A percentile compares a stretch with the other conserved stretches of the same genome.
Conservation (phyloP, 2,329 filamentous ascomycete genomes). For the Venturia asperata region DNA sequence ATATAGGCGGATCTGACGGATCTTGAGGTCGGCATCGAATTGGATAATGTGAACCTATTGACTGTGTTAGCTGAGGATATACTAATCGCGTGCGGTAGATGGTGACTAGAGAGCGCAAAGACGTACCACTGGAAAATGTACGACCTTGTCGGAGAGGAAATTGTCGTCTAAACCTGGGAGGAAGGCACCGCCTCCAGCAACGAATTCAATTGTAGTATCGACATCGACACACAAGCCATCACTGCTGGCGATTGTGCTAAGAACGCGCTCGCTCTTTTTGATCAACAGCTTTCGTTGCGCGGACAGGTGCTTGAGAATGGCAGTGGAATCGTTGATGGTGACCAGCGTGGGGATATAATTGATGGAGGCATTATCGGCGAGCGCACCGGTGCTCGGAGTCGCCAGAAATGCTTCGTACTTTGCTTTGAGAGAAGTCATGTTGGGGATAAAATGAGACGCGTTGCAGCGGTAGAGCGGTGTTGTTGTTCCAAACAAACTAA, state of each 20-base stretch:
- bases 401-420: slow-evolving; percentile 41
- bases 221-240: slow-evolving; percentile 68
- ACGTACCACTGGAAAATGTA: slow-evolving; percentile 74
- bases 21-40: slow-evolving; percentile 70
- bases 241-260: slow-evolving; percentile 65
- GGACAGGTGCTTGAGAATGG: slow-evolving; percentile 76
- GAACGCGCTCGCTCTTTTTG: slow-evolving; percentile 72
- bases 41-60: slow-evolving; percentile 71
- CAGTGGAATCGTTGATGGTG: slow-evolving; percentile 59
- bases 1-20: slow-evolving; percentile 77
- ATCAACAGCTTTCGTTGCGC: slow-evolving; percentile 65
- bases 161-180: slow-evolving; percentile 89
- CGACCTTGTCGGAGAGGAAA: slow-evolving; percentile 76
- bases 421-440: slow-evolving; percentile 21
- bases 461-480: slow-evolving; percentile 1
- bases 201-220: slow-evolving; percentile 76
- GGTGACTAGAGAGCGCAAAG: not conserved
- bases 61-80: not conserved
- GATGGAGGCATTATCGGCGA: slow-evolving; percentile 41
- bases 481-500: not conserved
- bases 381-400: slow-evolving; percentile 36
- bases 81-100: slow-evolving; percentile 25
- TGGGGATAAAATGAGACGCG: slow-evolving; percentile 8
- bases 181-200: slow-evolving; percentile 74
- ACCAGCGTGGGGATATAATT: slow-evolving; percentile 89